Evolutionary conservation across 163 green algal species (phyloP).

Genomic region (Volvox carteri): DNA sequence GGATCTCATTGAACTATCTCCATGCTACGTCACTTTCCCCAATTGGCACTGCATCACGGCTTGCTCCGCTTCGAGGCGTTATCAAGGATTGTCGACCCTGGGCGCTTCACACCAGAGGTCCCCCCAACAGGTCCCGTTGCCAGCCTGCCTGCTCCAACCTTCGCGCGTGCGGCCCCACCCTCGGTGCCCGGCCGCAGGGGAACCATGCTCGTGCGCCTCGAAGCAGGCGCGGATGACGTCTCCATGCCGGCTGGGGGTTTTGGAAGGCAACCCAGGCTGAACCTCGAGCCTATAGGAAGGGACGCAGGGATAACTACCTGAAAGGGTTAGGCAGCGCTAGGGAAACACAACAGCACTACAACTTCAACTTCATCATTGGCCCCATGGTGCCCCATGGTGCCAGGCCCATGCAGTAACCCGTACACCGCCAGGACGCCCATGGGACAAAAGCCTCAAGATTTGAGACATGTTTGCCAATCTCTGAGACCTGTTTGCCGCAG

Average conservation of each 20-base stretch:
- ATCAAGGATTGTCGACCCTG: not conserved
- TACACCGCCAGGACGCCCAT: too few species aligned
- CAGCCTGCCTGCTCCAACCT: not conserved
- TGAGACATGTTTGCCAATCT: too few species aligned
- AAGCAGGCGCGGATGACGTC: not conserved
- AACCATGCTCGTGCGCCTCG: slow-evolving; percentile 27
- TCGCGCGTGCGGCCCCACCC: not conserved
- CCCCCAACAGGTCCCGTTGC: not conserved
- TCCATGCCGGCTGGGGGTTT: not conserved
- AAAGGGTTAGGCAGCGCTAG: too few species aligned
- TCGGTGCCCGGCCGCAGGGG: not conserved
- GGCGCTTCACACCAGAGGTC: not conserved
- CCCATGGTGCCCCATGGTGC: too few species aligned
- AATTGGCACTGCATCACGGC: not conserved
- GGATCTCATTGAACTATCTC: not conserved
- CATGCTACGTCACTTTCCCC: too few species aligned
- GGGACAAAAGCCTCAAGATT: too few species aligned
- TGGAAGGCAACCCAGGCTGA: slow-evolving; percentile 16
- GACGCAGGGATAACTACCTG: not conserved
- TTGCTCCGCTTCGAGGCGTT: slow-evolving; percentile 1
- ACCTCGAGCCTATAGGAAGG: not conserved
- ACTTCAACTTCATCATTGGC: too few species aligned
- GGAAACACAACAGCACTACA: too few species aligned
- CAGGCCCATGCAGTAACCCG: too few species aligned
- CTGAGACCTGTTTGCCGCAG: too few species aligned